Base-by-base conservation (phyloP, 352 stramenopile genomes). In the Globisporangium cylindrosporum region DNA sequence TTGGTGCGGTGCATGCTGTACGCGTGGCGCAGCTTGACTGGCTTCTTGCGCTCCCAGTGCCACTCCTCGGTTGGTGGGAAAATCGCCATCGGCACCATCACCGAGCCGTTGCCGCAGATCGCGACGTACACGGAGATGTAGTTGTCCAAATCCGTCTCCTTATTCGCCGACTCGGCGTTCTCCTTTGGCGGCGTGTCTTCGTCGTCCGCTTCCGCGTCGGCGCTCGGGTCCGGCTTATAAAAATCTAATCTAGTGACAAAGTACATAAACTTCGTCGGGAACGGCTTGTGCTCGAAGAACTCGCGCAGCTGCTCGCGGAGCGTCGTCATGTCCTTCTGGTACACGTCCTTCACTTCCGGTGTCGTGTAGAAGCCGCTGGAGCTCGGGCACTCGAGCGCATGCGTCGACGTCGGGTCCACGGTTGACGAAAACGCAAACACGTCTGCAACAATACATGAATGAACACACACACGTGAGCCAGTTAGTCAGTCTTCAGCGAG, bases 41-140 rank as follows among this genome's bases (percentile, higher is more conserved):
- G 71, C 69, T 94, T 94, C 79, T 94, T 94, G 51, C 84, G 87
- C 72, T 94, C 87, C 87, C 87, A 94, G 76, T 94, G 87, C 80
- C 73, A 90, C 43, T 84, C 70, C 62, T 94, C 87, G 2, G 87
- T 79, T 1, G 87, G 87, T 27, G 87, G 87, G 66, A 94, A 93
- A 24, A 94, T 72, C n/a, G 87, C 80, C 87, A 94, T 93, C 25
- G 87, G 87, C 51, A 93, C 87, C 82, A 94, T 94, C 12, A 94
- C 87, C 0, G 85, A 93, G 14, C 87, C 87, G 64, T 94, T 94
- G 68, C 84, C 84, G 60, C 87, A 94, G 65, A 94, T 88, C 29
- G 87, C 87, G n/a, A 93, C 85, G 59, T 94, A 94, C 66, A 94
- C 80, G 4, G 87, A 91, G 27, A 94, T 81, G 68, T 87, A 72